These are phyloP conservation scores for Aspergillus hancockii DNA, from an alignment of 495 filamentous ascomycete genomes.

Conservation along the genomic window DNA sequence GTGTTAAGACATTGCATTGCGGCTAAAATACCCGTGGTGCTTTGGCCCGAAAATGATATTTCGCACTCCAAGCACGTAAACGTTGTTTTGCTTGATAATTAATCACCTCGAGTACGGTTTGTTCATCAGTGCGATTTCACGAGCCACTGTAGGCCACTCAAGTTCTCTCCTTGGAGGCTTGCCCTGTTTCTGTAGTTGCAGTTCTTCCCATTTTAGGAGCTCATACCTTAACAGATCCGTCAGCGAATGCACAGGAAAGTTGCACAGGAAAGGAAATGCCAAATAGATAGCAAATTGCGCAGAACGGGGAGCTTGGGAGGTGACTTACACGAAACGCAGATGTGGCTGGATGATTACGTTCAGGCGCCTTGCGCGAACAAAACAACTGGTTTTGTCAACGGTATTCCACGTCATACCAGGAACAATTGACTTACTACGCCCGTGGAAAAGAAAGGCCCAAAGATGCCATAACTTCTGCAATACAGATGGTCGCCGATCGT, in stretches of 20 bases:
- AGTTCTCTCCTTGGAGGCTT: slow-evolving; percentile 67
- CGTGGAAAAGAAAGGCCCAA: slow-evolving; percentile 80
- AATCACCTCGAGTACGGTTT: slow-evolving; percentile 66
- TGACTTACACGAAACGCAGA: slow-evolving; percentile 61
- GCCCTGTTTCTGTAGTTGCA: slow-evolving; percentile 45
- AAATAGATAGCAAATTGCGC: not conserved
- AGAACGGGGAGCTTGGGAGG: not conserved
- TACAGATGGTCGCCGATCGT: slow-evolving; percentile 93
- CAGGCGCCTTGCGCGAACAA: slow-evolving; percentile 85
- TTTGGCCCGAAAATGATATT: not conserved
- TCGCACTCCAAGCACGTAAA: not conserved
- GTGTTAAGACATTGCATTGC: slow-evolving; percentile 1
- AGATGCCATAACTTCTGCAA: slow-evolving; percentile 92
- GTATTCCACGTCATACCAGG: slow-evolving; percentile 3
- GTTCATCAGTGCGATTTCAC: slow-evolving; percentile 95
- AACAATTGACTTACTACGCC: slow-evolving; percentile 67
- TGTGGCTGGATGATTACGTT: slow-evolving; percentile 75
- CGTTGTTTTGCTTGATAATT: not conserved
- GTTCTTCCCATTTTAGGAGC: slow-evolving; percentile 93
- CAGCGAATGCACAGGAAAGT: slow-evolving; percentile 12
- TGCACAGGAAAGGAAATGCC: no score
- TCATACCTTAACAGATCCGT: slow-evolving; percentile 40
- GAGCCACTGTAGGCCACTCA: slow-evolving; percentile 85
- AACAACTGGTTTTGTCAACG: slow-evolving; percentile 59
- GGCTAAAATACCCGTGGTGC: not conserved